Evolutionary conservation across 2,329 filamentous ascomycete genomes (phyloP), one percentile per base, ranked within the genome.

Genomic region (Hymenoscyphus linearis): DNA sequence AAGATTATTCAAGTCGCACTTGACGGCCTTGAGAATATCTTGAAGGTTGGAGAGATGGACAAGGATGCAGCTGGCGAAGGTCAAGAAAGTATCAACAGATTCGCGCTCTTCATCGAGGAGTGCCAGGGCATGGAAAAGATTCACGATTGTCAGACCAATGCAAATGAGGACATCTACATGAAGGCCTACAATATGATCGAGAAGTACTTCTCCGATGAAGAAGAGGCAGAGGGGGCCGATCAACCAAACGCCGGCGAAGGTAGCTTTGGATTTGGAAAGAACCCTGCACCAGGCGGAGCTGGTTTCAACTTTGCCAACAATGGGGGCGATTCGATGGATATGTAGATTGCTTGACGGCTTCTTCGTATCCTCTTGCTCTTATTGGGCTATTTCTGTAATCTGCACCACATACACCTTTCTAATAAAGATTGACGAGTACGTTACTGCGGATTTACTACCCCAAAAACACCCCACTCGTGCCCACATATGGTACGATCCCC

Each of bases 171-270:
- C 79, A 99, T 99, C 71, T 99, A 99, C 84, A 98, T 99, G 93
- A 99, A 99, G 86, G 95, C 95, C 0, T 99, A 98, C 84, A 98
- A 96, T 84, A 99, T 99, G 78, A 99, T 99, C 69, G 95, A 99
- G 84, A 97, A 97, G 82, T 99, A 99, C 85, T 99, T 99, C 81
- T 97, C 93, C 0, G 95, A 99, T 72, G 95, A 99, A 69, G 95
- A 98, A 60, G 95, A 96, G 74, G 84, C 83, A 65, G 85, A 78
- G 54, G 81, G 77, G 65, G 92, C 93, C 76, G 85, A 90, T 64
- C 88, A 91, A 73, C 75, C 47, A 53, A 80, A 27, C 85, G 88
- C 65, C 70, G 85, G 85, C 53, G 76, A 81, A 47, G 90, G 90
- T 71, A 88, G 88, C 62, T 95, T 93, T 76, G 85, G 93, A 71